Evolutionary conservation across 495 filamentous ascomycete species (phyloP).

Genomic region (Polyplosphaeria fusca): DNA sequence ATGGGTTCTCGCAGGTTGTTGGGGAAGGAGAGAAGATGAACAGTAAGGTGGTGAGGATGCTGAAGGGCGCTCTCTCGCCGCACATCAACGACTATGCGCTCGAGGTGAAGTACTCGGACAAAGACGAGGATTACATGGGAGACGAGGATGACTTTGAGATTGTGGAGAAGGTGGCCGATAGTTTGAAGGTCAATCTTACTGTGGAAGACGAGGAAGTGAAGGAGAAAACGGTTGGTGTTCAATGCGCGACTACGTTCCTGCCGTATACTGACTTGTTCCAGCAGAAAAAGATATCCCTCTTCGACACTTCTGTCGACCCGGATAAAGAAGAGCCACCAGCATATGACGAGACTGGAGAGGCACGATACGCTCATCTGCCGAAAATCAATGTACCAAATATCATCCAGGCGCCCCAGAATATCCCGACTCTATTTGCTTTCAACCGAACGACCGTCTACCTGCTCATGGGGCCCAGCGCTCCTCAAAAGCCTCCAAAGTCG

Average conservation of each 20-base stretch:
- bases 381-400: constrained; percentile 50
- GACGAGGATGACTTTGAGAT: constrained; percentile 55
- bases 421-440: constrained; percentile 64
- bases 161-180: constrained; percentile 53
- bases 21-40: constrained; percentile 57
- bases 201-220: constrained; percentile 14
- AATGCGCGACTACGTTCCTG: too few relatives aligned
- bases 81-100: constrained; percentile 59
- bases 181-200: constrained; percentile 36
- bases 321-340: constrained; percentile 33
- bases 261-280: constrained; percentile 22
- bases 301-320: constrained; percentile 46
- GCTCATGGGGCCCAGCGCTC: constrained; percentile 51
- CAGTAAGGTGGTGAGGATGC: constrained; percentile 64
- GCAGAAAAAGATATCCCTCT: constrained; percentile 56
- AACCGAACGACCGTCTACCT: constrained; percentile 61
- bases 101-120: constrained; percentile 56
- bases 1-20: constrained; percentile 64
- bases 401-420: constrained; percentile 59
- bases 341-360: constrained; percentile 34
- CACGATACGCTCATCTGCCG: constrained; percentile 49
- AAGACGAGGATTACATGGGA: constrained; percentile 15
- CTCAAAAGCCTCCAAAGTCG: constrained; percentile 50
- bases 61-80: constrained; percentile 63
- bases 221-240: background rate